phyloP scores from a whole-genome alignment of 257 asterid genomes.

The Mentha longifolia region DNA sequence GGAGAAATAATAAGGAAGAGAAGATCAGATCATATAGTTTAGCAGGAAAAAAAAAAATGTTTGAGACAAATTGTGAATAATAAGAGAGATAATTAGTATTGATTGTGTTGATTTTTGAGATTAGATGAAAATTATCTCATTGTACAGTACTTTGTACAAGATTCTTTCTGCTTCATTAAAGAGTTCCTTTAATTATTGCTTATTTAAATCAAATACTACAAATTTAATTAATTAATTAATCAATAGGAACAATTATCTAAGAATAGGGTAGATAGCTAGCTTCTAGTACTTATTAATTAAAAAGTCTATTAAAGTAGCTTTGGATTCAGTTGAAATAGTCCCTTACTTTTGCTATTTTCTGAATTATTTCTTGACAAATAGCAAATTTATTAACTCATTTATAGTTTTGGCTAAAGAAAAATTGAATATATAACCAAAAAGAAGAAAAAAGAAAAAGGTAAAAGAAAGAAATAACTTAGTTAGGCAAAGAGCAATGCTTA shows the following conservation, averaged over 20 bases:
- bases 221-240: constrained; percentile 13
- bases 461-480: not conserved
- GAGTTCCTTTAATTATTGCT: constrained; percentile 20
- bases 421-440: not conserved
- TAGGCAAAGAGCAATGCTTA: not conserved
- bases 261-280: constrained; percentile 18
- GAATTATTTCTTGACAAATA: constrained; percentile 19
- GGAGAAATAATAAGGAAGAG: not conserved
- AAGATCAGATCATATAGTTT: not conserved
- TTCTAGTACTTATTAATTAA: constrained; percentile 9
- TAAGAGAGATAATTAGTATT: not conserved
- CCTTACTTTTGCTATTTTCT: constrained; percentile 7
- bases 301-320: constrained; percentile 11
- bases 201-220: not conserved
- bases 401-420: not conserved
- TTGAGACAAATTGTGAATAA: not conserved
- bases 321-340: constrained; percentile 9
- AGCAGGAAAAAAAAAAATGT: not conserved
- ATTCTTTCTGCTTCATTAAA: constrained; percentile 8
- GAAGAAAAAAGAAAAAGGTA: not conserved
- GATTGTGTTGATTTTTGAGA: not conserved
- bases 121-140: not conserved
- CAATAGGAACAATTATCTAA: constrained; percentile 27
- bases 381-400: constrained; percentile 11
- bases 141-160: constrained; percentile 1